Conservation (phyloP, 1,139 yeast species). For the Protomyces gravidus region DNA sequence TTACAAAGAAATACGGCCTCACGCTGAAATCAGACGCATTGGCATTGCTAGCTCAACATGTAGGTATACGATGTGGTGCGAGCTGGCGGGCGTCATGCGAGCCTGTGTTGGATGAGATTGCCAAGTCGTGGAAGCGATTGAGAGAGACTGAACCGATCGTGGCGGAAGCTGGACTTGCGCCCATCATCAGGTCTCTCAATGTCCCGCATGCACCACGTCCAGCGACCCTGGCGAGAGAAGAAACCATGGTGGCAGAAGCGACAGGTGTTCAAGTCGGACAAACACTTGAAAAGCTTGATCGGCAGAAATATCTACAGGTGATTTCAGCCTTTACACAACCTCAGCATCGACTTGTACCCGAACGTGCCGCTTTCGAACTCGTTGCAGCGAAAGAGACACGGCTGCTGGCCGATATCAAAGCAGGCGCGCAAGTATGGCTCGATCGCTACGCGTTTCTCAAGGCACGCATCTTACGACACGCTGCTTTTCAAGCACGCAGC, state of each 20-base stretch:
- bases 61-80: slow-evolving; percentile 73
- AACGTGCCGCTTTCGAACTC: slow-evolving; percentile 59
- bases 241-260: slow-evolving; percentile 7
- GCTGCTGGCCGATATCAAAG: slow-evolving; percentile 34
- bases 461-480: slow-evolving; percentile 73
- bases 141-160: slow-evolving; percentile 31
- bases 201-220: slow-evolving; percentile 29
- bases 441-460: slow-evolving; percentile 56
- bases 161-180: slow-evolving; percentile 21
- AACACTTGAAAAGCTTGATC: slow-evolving; percentile 11
- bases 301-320: slow-evolving; percentile 38
- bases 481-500: slow-evolving; percentile 56
- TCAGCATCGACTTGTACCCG: slow-evolving; percentile 57
- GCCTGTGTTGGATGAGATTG: slow-evolving; percentile 70
- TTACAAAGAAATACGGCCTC: slow-evolving; percentile 88
- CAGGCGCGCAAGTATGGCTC: slow-evolving; percentile 35
- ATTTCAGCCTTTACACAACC: slow-evolving; percentile 67
- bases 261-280: background rate
- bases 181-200: slow-evolving; percentile 27
- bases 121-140: slow-evolving; percentile 63
- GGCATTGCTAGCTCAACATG: slow-evolving; percentile 60
- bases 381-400: slow-evolving; percentile 27
- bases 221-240: slow-evolving; percentile 24
- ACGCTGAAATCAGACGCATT: slow-evolving; percentile 85
- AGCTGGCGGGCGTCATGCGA: slow-evolving; percentile 79